Base-by-base conservation (phyloP, 495 filamentous ascomycete species). In the Usnea hakonensis region DNA sequence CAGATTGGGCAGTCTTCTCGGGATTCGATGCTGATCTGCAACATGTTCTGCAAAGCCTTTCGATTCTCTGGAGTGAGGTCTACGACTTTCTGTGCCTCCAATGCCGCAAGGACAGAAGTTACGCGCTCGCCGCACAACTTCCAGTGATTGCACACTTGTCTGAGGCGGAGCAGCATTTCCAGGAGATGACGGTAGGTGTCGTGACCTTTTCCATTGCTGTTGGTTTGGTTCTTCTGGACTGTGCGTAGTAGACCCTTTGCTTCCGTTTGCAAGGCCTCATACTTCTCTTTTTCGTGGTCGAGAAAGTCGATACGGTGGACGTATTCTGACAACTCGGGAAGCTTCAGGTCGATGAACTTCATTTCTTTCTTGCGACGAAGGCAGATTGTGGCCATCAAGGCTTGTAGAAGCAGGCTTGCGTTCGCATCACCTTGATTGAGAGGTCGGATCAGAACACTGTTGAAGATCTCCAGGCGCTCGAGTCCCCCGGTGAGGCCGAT, bases 141-240 rank as follows among this genome's bases (percentile, higher is more conserved):
- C 89, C 90, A 93, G 72, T 96, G 92, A 64, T 93, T 90, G 73
- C 92, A 91, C 64, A 87, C 82, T 72, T 97, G 92, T 19, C 92
- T 84, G 60, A 97, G 80, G 16, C 92, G 87, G 0, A 97, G 81
- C 37, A 97, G 78, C 56, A 91, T 81, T 72, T 96, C 91, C 19
- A 96, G 81, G 3, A 97, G 77, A 65, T 86, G 80, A 4, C 84
- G 81, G 65, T 88, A 88, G 2, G 74, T 77, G 33, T 82, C 72
- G 1, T 73, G 73, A 23, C 74, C 77, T 64, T 77, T 75, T 10
- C 73, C 72, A 35, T 69, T 55, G 72, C 69, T 50, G 72, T 76
- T 38, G 68, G 74, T 65, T 35, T 72, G 72, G 41, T 36, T 60
- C 36, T 57, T 66, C 66, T 85, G 84, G 73, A 84, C 86, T 13